phyloP scores from a whole-genome alignment of 139 green algal genomes.

The Monoraphidium neglectum region DNA sequence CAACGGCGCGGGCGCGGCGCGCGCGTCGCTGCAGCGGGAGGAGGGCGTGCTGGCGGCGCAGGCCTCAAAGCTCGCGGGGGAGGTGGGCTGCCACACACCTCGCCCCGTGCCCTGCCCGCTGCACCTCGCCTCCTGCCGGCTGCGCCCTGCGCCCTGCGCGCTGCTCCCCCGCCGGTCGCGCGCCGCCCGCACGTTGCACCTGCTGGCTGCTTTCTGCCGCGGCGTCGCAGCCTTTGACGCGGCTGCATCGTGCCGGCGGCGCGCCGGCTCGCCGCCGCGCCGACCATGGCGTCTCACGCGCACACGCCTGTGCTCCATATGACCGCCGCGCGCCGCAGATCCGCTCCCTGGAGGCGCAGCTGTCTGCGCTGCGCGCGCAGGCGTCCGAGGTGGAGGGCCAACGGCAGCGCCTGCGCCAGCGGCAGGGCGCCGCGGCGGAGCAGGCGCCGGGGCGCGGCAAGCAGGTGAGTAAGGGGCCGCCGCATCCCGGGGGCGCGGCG shows the following conservation, averaged over 20 bases:
- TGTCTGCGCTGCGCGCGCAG: slow-evolving; percentile 41
- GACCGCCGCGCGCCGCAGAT: slow-evolving; percentile 20
- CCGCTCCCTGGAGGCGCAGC: slow-evolving; percentile 50
- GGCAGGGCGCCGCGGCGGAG: slow-evolving; percentile 24
- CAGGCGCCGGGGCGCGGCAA: slow-evolving; percentile 9
- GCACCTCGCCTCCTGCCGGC: not conserved
- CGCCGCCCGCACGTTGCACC: not conserved
- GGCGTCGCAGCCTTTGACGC: not conserved
- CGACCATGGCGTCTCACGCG: not conserved
- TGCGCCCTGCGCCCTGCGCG: not conserved
- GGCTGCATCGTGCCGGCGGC: not conserved
- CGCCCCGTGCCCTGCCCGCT: too few species aligned
- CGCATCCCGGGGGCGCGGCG: not conserved
- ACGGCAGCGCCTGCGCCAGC: slow-evolving; percentile 35
- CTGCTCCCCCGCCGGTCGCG: not conserved
- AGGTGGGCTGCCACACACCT: slow-evolving; percentile 17
- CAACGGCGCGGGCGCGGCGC: slow-evolving; percentile 11
- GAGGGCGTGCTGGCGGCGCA: slow-evolving; percentile 42
- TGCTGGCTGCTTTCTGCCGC: not conserved
- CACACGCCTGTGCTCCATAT: not conserved
- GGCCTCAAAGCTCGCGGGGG: slow-evolving; percentile 27
- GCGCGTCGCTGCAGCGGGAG: slow-evolving; percentile 36
- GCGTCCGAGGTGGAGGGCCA: slow-evolving; percentile 47
- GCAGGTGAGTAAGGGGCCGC: not conserved
- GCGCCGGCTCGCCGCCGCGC: not conserved